A percentile compares a stretch with the other conserved stretches of the same genome.
Conservation (phyloP, 306 rosid species). For the Sicyos edulis region DNA sequence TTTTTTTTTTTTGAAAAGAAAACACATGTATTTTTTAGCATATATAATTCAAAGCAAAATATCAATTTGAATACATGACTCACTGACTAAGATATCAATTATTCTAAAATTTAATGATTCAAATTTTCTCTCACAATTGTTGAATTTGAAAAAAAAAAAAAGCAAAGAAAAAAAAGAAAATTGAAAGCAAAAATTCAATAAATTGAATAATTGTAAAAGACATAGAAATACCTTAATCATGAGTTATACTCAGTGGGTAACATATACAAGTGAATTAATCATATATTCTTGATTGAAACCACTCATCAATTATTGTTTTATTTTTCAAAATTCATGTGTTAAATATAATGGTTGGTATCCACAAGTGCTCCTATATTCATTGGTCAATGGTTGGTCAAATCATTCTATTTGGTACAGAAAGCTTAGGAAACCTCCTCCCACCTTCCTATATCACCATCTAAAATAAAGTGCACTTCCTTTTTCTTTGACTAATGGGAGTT, state of each 20-base stretch:
- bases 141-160: too few relatives aligned
- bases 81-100: too few relatives aligned
- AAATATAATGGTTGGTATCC: background rate
- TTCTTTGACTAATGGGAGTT: background rate
- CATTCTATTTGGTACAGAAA: background rate
- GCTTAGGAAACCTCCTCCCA: conserved; percentile 15
- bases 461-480: background rate
- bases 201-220: background rate
- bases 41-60: too few relatives aligned
- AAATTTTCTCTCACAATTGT: too few relatives aligned
- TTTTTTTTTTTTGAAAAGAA: too few relatives aligned
- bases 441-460: conserved; percentile 16
- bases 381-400: conserved; percentile 17
- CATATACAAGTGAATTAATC: background rate
- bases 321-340: background rate
- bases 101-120: too few relatives aligned
- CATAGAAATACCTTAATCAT: background rate
- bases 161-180: too few relatives aligned
- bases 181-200: too few relatives aligned
- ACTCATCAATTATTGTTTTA: background rate
- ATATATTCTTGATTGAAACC: background rate
- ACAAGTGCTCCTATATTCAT: conserved; percentile 8
- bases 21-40: too few relatives aligned
- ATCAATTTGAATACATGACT: too few relatives aligned
- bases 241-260: background rate